Percentiles rank a stretch among this genome's conserved stretches.
Evolutionary conservation across 2,329 filamentous ascomycete genomes (phyloP).

Genomic region (Aaosphaeria arxii): DNA sequence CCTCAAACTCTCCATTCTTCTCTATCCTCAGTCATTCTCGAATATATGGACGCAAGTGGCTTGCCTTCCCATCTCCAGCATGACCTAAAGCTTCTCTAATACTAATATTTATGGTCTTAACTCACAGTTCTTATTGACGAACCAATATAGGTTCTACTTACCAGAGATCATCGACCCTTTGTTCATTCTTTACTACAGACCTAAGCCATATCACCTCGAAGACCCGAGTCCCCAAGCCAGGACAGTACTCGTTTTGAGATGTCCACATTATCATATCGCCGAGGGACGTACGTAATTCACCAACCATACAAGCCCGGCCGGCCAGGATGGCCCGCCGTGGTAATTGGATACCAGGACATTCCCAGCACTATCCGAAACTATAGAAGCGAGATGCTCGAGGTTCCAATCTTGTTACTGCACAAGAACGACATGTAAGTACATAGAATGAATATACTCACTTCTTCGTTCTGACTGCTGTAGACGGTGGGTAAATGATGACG

Average conservation of each 20-base stretch:
- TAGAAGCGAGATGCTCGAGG: neutral
- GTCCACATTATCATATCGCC: no score
- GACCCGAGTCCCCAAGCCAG: neutral
- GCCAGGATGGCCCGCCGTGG: neutral
- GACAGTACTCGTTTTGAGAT: no score
- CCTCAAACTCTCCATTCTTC: no score
- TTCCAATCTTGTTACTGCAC: neutral
- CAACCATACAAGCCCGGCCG: neutral
- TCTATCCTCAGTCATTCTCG: no score
- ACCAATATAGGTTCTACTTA: no score
- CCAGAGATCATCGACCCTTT: no score
- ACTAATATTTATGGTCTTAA: no score
- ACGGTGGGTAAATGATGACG: neutral
- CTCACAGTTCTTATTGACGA: no score
- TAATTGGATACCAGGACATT: neutral
- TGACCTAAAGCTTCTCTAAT: no score
- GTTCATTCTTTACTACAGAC: neutral
- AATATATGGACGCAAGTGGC: no score
- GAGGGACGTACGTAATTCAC: neutral
- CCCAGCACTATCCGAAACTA: neutral
- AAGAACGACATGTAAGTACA: neutral
- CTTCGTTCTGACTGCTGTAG: neutral
- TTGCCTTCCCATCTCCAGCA: no score
- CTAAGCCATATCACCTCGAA: neutral
- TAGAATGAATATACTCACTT: neutral